Evolutionary conservation across 192 early-diverging fungal species (phyloP).

Genomic region (Phycomyces nitens): DNA sequence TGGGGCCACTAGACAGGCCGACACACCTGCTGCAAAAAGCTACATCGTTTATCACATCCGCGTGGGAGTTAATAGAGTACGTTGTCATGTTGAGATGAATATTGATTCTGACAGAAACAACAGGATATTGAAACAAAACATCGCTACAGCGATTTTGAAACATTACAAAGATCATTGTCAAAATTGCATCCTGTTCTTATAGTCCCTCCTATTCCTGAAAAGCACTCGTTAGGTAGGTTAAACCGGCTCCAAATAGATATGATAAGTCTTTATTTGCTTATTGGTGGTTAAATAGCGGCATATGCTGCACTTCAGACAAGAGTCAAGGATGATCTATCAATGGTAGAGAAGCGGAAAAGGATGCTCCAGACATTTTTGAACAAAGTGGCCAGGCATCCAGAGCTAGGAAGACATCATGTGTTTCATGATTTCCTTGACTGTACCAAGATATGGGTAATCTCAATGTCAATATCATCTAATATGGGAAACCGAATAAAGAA

Average conservation of each 20-base stretch:
- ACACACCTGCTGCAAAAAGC: constrained; percentile 31
- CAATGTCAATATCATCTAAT: not conserved
- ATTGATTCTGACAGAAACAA: not conserved
- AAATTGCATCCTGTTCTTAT: constrained; percentile 79
- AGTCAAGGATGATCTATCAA: constrained; percentile 72
- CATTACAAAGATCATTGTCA: constrained; percentile 68
- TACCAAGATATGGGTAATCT: constrained; percentile 59
- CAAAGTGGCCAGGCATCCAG: constrained; percentile 78
- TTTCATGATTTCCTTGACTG: constrained; percentile 87
- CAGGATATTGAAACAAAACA: constrained; percentile 22
- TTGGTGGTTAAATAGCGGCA: constrained; percentile 31
- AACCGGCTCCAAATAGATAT: no score
- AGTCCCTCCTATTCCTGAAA: constrained; percentile 93
- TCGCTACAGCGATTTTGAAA: constrained; percentile 94
- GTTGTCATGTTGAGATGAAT: no score
- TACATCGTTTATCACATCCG: constrained; percentile 48
- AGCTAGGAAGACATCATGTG: constrained; percentile 77
- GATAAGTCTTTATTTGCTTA: no score
- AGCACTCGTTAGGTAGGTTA: constrained; percentile 77
- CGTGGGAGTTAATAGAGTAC: constrained; percentile 22
- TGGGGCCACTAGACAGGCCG: constrained; percentile 36
- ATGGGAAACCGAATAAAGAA: no score
- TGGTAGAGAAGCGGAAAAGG: constrained; percentile 84
- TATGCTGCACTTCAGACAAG: constrained; percentile 63
- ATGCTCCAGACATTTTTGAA: constrained; percentile 92